Conservation (phyloP, 2,329 filamentous ascomycete genomes). For the Pseudogymnoascus sp. region DNA sequence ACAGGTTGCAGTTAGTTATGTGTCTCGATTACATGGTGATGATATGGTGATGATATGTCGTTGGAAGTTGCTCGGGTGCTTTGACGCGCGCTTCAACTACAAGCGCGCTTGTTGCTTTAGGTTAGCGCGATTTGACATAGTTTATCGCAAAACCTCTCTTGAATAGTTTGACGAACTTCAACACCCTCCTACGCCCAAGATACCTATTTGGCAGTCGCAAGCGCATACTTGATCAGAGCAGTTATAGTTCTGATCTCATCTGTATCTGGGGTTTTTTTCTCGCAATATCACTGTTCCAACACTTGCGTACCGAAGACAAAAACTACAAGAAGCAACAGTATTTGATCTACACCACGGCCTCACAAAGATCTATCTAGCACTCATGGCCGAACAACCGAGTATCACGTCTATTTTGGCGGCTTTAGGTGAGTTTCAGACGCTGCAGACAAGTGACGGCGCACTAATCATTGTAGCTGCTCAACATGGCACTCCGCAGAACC, state of each 20-base stretch:
- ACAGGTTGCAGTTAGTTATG: neutral
- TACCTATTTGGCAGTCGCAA: neutral
- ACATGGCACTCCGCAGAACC: constrained; percentile 27
- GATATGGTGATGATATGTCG: neutral
- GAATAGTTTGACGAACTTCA: neutral
- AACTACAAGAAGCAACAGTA: neutral
- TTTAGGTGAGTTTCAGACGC: constrained; percentile 32
- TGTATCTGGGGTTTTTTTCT: neutral
- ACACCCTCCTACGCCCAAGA: neutral
- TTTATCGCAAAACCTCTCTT: constrained; percentile 7
- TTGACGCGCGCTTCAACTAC: neutral
- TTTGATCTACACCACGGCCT: neutral
- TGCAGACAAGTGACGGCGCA: neutral
- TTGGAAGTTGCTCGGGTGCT: neutral
- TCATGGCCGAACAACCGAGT: constrained; percentile 40
- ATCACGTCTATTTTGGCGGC: constrained; percentile 46
- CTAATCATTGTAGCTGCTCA: constrained; percentile 12
- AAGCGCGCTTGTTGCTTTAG: constrained; percentile 3
- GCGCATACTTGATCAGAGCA: neutral
- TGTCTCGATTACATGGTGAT: neutral
- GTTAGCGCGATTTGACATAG: constrained; percentile 1
- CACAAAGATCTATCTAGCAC: neutral
- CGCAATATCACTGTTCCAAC: neutral
- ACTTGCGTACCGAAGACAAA: neutral
- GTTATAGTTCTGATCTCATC: neutral